phyloP scores from a whole-genome alignment of 1,284 basidiomycete species.

The Rhodotorula sp. region DNA sequence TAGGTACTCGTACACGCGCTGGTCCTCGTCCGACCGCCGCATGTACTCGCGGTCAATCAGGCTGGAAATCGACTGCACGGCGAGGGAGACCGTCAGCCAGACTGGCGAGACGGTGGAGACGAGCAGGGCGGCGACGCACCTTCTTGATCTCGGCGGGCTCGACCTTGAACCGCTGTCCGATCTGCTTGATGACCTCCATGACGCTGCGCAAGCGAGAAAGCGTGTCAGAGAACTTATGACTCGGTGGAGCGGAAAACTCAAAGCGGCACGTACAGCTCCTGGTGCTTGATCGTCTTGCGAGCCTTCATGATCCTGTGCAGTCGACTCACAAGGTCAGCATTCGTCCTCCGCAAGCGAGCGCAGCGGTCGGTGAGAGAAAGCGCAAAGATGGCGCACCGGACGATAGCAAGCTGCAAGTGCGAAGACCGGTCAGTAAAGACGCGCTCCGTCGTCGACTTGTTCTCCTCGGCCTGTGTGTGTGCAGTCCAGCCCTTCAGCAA shows the following conservation, averaged over 20 bases:
- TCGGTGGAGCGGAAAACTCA: too few species aligned
- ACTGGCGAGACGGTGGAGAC: not conserved
- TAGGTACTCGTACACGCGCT: slow-evolving; percentile 70
- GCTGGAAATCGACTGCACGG: slow-evolving; percentile 60
- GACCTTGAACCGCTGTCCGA: slow-evolving; percentile 69
- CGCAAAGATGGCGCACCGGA: too few species aligned
- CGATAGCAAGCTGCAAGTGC: slow-evolving; percentile 87
- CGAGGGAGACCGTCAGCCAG: not conserved
- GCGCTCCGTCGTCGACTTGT: slow-evolving; percentile 71
- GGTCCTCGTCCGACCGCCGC: slow-evolving; percentile 68
- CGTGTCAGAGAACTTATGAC: too few species aligned
- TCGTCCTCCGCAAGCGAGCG: too few species aligned
- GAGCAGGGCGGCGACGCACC: slow-evolving; percentile 38
- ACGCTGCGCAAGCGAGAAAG: slow-evolving; percentile 37
- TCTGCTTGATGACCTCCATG: slow-evolving; percentile 58
- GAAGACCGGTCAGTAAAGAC: slow-evolving; percentile 84
- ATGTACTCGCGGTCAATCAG: slow-evolving; percentile 85
- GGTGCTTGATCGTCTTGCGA: slow-evolving; percentile 75
- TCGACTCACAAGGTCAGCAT: not conserved
- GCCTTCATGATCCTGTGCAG: slow-evolving; percentile 73
- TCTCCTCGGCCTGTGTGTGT: slow-evolving; percentile 72
- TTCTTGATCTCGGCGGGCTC: slow-evolving; percentile 71
- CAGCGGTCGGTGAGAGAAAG: too few species aligned
- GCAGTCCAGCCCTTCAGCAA: not conserved
- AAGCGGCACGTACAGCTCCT: slow-evolving; percentile 57